Evolutionary conservation across 2,329 filamentous ascomycete genomes (phyloP).

Genomic region (Teratosphaeria gauchensis): DNA sequence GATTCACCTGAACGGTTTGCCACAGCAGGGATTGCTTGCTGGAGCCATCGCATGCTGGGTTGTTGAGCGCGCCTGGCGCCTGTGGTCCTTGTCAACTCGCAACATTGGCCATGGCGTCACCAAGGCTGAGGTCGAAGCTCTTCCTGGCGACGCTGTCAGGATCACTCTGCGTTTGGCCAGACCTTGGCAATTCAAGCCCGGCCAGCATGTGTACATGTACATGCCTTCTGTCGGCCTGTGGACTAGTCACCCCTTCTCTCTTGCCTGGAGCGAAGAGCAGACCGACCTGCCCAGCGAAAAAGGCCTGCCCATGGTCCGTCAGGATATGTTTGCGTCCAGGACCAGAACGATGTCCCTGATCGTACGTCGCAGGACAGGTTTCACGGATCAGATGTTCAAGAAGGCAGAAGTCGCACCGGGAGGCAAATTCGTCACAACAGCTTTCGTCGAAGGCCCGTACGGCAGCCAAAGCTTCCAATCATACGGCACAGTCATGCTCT

Average conservation of each 20-base stretch:
- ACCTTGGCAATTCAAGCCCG: constrained; percentile 65
- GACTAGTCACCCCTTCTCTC: constrained; percentile 71
- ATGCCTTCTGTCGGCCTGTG: constrained; percentile 61
- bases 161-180: constrained; percentile 65
- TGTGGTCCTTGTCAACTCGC: constrained; percentile 52
- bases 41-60: constrained; percentile 58
- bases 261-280: constrained; percentile 64
- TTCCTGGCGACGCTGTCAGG: constrained; percentile 65
- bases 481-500: constrained; percentile 83
- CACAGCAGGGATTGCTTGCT: constrained; percentile 53
- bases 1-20: constrained; percentile 51
- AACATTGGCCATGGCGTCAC: constrained; percentile 60
- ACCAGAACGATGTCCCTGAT: constrained; percentile 63
- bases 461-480: constrained; percentile 72
- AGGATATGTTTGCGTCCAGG: constrained; percentile 42
- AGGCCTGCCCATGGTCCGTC: constrained; percentile 37
- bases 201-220: constrained; percentile 73
- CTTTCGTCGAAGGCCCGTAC: constrained; percentile 84
- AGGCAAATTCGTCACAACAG: constrained; percentile 52
- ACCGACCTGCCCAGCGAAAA: constrained; percentile 33
- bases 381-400: constrained; percentile 74
- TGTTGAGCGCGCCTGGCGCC: constrained; percentile 51
- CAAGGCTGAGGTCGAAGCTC: constrained; percentile 60
- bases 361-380: constrained; percentile 76
- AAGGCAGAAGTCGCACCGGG: constrained; percentile 49